A percentile compares a stretch with the other conserved stretches of the same genome.
Evolutionary conservation across 208 protist species (phyloP).

Genomic region (Crithidia sp.): DNA sequence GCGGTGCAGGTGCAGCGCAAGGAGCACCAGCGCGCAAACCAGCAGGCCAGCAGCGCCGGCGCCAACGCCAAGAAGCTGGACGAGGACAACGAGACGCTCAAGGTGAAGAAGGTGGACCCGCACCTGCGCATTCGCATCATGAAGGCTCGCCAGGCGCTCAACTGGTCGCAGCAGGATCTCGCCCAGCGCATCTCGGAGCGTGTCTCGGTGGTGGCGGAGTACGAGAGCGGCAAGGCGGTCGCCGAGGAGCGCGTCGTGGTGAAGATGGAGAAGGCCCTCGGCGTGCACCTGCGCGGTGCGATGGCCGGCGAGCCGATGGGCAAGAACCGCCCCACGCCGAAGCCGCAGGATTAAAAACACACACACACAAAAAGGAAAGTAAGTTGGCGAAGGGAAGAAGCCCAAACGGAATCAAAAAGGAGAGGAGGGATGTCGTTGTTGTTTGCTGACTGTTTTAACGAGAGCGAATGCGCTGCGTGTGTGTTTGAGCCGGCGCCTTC

Average conservation of each 20-base stretch:
- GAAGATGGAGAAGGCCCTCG: conserved; percentile 95
- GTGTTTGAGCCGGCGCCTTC: too few species aligned
- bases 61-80: conserved; percentile 90
- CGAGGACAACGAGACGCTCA: conserved; percentile 84
- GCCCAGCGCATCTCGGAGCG: conserved; percentile 86
- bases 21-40: conserved; percentile 73
- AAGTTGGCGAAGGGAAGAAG: not conserved
- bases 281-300: conserved; percentile 91
- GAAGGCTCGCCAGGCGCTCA: conserved; percentile 79
- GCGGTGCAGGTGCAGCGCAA: conserved; percentile 68
- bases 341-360: conserved; percentile 48
- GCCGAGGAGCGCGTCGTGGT: conserved; percentile 91
- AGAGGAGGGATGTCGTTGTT: too few species aligned
- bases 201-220: conserved; percentile 89
- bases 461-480: too few species aligned
- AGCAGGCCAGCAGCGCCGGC: conserved; percentile 62
- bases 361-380: too few species aligned
- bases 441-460: too few species aligned
- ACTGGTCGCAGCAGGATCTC: conserved; percentile 90
- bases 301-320: conserved; percentile 84
- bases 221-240: conserved; percentile 94
- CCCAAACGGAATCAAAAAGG: too few species aligned
- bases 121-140: conserved; percentile 82
- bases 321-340: conserved; percentile 59
- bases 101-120: conserved; percentile 87